Evolutionary conservation across 352 stramenopile species (phyloP), one percentile per base, ranked within the genome.

Genomic region (Blastocystis sp.): DNA sequence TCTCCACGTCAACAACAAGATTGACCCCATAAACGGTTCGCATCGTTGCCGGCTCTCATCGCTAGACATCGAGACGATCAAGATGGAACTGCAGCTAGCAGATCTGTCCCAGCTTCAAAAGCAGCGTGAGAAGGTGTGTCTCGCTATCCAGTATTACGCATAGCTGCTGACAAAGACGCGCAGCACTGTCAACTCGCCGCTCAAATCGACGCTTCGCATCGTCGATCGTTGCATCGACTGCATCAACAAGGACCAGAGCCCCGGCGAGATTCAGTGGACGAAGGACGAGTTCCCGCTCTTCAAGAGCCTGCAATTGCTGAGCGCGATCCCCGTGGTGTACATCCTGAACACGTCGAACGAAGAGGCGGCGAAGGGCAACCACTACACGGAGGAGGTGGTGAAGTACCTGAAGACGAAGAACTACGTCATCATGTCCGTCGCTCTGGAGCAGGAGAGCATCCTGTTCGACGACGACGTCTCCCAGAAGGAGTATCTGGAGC

Each of bases 341-440:
- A 89, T 96, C 80, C 94, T 93, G 90, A 95, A 95, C 74, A 94
- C 95, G 35, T 94, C 93, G 45, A 93, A 95, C 88, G 93, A 95
- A 33, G 93, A 95, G 62, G 93, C 93, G 4, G 93, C 93, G 9
- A 93, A 79, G 2, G 93, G 94, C 24, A 96, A 96, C 51, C 91
- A 91, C 1, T 95, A 95, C 93, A 95, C 93, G 0, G 91, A 95
- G 77, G 92, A 92, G 0, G 94, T 95, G 62, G 92, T 91, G 37
- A 88, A 93, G 66, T 91, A 93, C 59, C 31, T 91, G 35, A 29
- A 71, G 1, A 33, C 31, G 9, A 19, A 74, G 29, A 63, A 59
- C 61, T 89, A 62, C 24, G n/a, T 79, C 21, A 31, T 91, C 1
- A 93, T 96, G 1, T 96, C 94, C 1, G 94, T 92, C 16, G 92